Conservation (phyloP, 1,284 basidiomycete species). For the Fistulina hepatica region DNA sequence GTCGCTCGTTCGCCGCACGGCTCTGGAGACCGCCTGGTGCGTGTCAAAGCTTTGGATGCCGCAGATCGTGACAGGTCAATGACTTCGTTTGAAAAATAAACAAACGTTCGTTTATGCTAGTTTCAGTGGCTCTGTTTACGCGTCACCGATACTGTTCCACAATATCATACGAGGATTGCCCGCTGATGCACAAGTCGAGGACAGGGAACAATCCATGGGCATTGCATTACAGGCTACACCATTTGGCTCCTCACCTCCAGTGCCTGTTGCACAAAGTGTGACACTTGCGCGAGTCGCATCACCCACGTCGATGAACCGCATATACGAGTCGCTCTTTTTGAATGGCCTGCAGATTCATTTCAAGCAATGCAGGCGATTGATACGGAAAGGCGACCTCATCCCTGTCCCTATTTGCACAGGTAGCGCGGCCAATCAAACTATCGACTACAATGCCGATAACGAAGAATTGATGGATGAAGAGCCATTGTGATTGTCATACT, state of each 20-base stretch:
- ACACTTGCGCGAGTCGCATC: slow-evolving; percentile 82
- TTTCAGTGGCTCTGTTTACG: slow-evolving; percentile 28
- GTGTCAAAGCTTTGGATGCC: no score
- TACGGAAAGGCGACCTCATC: slow-evolving; percentile 77
- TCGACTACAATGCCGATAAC: slow-evolving; percentile 23
- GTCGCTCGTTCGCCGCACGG: slow-evolving; percentile 19
- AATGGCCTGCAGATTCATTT: slow-evolving; percentile 64
- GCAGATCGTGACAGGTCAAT: no score
- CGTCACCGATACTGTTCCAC: slow-evolving; percentile 50
- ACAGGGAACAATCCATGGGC: slow-evolving; percentile 23
- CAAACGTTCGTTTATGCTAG: slow-evolving; percentile 3
- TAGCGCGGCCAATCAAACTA: slow-evolving; percentile 16
- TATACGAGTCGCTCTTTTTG: slow-evolving; percentile 64
- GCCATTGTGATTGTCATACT: slow-evolving; percentile 6
- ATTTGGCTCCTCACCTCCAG: slow-evolving; percentile 45
- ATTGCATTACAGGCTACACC: slow-evolving; percentile 36
- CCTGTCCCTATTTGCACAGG: slow-evolving; percentile 59
- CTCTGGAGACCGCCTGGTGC: no score
- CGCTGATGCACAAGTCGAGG: slow-evolving; percentile 16
- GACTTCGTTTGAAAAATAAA: no score
- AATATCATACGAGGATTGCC: slow-evolving; percentile 41
- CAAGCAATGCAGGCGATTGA: slow-evolving; percentile 42
- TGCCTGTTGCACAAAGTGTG: slow-evolving; percentile 66
- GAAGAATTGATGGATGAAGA: slow-evolving; percentile 21
- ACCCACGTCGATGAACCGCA: slow-evolving; percentile 62